Evolutionary conservation across 1,139 yeast species (phyloP), one percentile per base, ranked within the genome.

Genomic region (Dujonia santamariae): DNA sequence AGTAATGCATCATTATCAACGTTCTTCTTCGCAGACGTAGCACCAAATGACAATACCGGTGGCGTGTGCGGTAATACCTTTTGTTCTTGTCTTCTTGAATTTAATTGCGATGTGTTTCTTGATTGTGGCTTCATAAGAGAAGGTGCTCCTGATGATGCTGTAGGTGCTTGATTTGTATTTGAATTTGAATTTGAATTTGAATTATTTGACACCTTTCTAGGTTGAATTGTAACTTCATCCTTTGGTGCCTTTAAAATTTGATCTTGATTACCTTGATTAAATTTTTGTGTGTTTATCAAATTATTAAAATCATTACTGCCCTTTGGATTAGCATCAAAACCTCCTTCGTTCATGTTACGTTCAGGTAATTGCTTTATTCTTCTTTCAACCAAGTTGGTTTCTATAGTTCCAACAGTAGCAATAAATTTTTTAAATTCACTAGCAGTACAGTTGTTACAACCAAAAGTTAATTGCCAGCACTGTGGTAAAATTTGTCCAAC

Each of bases 401-500:
- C 68, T 18, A 69, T 57, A 12, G 50, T 47, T 23, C 54, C 51
- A 14, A 64, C 51, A 5, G 46, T 39, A 0, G 35, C 31, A 50
- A 66, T 55, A 36, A 63, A 66, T 9, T 37, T 38, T 33, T 53
- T 50, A 39, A 69, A 69, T 37, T 69, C 74, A 4, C 37, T 21
- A 40, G 59, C 59, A 17, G 58, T 54, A 42, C 74, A 67, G 36
- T 67, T 72, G 38, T 51, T 59, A 39, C 74, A 68, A 3, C 67
- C 69, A 50, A 67, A 69, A 2, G 63, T 60, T 35, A 69, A 51
- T 25, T 51, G 50, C 37, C 58, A 53, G 36, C 72, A 60, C 37
- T 67, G 70, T 2, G 67, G 67, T 26, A 67, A 46, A 3, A 68
- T 54, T 1, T 54, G 52, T 11, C 65, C 72, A n/a, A 67, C 63